These are phyloP conservation scores for Cucurbita moschata DNA, from an alignment of 306 rosid genomes.

Conservation along the genomic window DNA sequence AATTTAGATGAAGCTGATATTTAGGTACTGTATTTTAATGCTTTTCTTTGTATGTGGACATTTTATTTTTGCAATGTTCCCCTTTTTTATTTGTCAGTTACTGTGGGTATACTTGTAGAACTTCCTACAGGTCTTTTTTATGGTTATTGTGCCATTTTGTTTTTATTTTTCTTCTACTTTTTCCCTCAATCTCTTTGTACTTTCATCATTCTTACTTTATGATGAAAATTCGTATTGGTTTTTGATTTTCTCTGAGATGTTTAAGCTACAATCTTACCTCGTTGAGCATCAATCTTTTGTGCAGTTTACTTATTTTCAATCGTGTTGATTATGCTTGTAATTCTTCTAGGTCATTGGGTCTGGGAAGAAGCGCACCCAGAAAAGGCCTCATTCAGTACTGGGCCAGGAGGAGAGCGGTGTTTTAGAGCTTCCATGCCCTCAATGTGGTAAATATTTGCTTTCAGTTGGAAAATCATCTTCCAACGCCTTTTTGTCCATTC, in stretches of 20 bases:
- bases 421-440: constrained; percentile 48
- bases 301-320: background rate
- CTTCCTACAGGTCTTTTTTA: background rate
- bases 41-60: background rate
- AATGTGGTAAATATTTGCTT: constrained; percentile 50
- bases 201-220: too few relatives aligned
- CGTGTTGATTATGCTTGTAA: constrained; percentile 5
- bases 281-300: too few relatives aligned
- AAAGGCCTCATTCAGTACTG: constrained; percentile 29
- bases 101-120: background rate
- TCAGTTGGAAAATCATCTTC: background rate
- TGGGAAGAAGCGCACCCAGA: constrained; percentile 27
- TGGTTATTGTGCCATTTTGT: background rate
- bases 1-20: background rate
- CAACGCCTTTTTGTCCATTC: background rate
- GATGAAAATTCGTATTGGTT: too few relatives aligned
- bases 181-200: background rate
- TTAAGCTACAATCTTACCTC: too few relatives aligned
- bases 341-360: constrained; percentile 37
- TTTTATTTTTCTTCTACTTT: constrained; percentile 2
- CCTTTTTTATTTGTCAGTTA: background rate
- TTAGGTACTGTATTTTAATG: background rate
- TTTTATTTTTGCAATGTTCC: background rate
- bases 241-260: too few relatives aligned
- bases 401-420: constrained; percentile 32